Base-by-base conservation (phyloP, 768 basidiomycete species). In the Podaxis sp. region DNA sequence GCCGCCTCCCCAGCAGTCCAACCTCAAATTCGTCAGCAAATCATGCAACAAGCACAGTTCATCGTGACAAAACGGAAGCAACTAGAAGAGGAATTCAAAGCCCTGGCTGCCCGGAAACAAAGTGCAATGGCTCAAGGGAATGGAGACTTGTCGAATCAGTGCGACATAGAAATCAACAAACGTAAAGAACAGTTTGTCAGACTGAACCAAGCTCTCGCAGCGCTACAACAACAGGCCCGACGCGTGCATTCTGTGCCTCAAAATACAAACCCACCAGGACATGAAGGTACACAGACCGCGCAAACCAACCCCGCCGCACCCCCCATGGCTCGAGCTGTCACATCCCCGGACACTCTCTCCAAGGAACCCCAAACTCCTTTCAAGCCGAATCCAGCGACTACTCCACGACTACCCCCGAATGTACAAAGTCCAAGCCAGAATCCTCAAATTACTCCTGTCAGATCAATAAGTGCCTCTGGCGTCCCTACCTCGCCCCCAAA, bases 71-170 rank as follows among this genome's bases (percentile, higher is more conserved):
- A 57, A 40, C 22, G 33, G 38, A 56, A 52, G 46, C 61, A 63
- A 38, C 12, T 63, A 13, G 61, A 63, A 24, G 61, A 63, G 4
- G 61, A 63, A 17, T 22, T 38, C 46, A 57, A 48, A n/a, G n/a
- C 26, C 13, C 19, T 56, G n/a, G 22, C 15, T 12, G 36, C 30
- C n/a, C 54, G 38, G 24, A 63, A 52, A 55, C 54, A 56, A n/a
- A 42, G 53, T 36, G 71, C 71, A 5, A 40, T 46, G 48, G 53
- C 64, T 15, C 52, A 57, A 42, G 72, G 69, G 22, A 68, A 72
- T 51, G 59, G n/a, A 15, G 61, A 68, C 30, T 13, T 59, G 36
- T 65, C 51, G 0, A 68, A 39, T 28, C 15, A 15, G 2, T 51
- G 44, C 28, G 46, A 63, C n/a, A n/a, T 17, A 19, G 69, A 72